Conservation (phyloP, 352 stramenopile genomes). For the Globisporangium sylvaticum region DNA sequence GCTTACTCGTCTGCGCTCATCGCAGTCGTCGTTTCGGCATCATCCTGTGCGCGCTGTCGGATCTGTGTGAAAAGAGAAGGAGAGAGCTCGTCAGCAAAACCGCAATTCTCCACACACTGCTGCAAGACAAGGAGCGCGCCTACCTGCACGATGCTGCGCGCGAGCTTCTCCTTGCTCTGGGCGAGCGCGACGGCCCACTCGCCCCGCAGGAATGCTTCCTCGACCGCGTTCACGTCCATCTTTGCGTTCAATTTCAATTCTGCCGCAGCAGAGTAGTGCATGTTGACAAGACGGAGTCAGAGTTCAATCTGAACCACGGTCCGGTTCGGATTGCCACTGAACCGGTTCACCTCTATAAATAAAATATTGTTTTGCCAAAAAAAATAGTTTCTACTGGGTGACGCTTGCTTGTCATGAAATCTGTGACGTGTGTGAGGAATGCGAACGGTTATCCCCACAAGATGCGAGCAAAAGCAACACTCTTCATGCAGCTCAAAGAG, state of each 20-base stretch:
- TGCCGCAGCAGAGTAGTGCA: not conserved
- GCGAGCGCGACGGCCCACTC: conserved; percentile 52
- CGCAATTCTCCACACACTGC: not conserved
- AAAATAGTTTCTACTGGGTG: not conserved
- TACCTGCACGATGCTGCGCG: conserved; percentile 28
- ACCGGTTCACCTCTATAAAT: not conserved
- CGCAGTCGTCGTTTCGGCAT: not conserved
- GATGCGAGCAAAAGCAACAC: too few species aligned
- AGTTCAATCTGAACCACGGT: conserved; percentile 5
- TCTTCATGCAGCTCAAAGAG: too few species aligned
- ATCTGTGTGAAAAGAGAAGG: not conserved
- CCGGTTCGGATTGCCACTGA: not conserved
- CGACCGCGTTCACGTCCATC: conserved; percentile 36
- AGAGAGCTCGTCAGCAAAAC: conserved; percentile 1
- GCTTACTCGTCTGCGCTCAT: conserved; percentile 9
- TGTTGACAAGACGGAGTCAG: conserved; percentile 11
- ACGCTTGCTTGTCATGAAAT: too few species aligned
- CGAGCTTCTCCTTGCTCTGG: conserved; percentile 43
- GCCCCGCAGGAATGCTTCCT: conserved; percentile 55
- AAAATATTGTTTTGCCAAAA: not conserved
- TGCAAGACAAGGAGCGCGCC: not conserved
- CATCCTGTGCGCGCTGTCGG: conserved; percentile 9
- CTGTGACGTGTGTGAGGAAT: too few species aligned
- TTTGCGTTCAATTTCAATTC: not conserved
- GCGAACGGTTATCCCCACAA: too few species aligned